phyloP scores from a whole-genome alignment of 305 asterid species.

The Fraxinus angustifolia region DNA sequence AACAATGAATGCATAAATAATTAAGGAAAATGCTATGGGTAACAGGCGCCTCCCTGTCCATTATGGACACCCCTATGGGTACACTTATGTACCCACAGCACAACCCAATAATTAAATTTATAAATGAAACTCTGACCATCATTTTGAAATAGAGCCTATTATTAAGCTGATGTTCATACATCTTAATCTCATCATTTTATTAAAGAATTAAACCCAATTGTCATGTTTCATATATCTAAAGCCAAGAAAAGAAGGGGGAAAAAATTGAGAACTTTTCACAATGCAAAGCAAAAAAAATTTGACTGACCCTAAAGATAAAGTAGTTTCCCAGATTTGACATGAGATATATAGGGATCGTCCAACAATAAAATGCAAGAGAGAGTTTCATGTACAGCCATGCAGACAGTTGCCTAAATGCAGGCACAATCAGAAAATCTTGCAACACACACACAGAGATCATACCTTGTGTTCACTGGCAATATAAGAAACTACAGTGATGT shows the following conservation, averaged over 20 bases:
- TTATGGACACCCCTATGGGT: too few species aligned
- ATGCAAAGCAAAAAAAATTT: too few species aligned
- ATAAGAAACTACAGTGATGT: slow-evolving; percentile 83
- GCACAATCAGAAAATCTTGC: neutral
- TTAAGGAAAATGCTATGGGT: neutral
- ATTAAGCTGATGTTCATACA: too few species aligned
- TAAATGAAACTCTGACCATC: too few species aligned
- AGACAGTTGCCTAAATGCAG: neutral
- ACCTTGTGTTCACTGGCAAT: slow-evolving; percentile 63
- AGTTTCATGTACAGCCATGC: neutral
- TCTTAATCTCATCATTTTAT: too few species aligned
- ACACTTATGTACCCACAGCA: neutral
- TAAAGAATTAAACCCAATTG: too few species aligned
- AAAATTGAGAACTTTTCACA: neutral
- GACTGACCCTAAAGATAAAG: neutral
- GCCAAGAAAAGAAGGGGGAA: too few species aligned
- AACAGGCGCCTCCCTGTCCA: too few species aligned
- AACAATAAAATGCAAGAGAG: neutral
- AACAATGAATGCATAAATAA: neutral
- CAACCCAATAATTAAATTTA: too few species aligned
- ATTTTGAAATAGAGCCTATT: too few species aligned
- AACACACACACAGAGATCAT: slow-evolving; percentile 13
- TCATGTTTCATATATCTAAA: too few species aligned
- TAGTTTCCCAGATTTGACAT: neutral
- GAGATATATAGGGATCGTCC: neutral